Evolutionary conservation across 257 asterid species (phyloP), one percentile per base, ranked within the genome.

Genomic region (Gentiana straminea): DNA sequence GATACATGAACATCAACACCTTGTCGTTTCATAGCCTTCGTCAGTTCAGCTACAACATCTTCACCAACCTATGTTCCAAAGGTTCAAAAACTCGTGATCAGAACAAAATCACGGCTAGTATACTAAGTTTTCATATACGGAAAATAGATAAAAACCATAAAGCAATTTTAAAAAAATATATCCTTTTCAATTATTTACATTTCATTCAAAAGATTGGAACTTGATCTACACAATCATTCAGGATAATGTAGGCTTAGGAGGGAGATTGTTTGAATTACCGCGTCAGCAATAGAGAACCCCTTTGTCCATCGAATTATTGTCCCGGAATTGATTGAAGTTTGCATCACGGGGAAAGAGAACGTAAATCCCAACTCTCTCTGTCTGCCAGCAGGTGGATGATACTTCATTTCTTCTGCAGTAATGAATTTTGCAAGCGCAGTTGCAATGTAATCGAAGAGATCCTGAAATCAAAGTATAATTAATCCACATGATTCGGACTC

Each of bases 341-440:
- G 95, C 95, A 84, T 72, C 60, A 79, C 83, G 5, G 94, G 91
- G 71, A 86, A 86, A 3, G 95, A 84, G 76, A 86, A 86, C 51
- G 95, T 86, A 80, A 83, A 83, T 3, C 95, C 94, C 64, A 86
- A 49, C 51, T 83, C 94, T 73, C 94, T 79, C 63, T 77, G 73
- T 70, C 68, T 72, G 35, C 78, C 86, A 15, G 80, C 65, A 57
- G 92, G 88, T 60, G 72, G 88, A 49, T 71, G 73, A 60, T 63
- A 80, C 62, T 46, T 59, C 68, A 70, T 62, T 53, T 78, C 94
- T 69, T 79, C 89, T 35, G 74, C 84, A 44, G 57, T 79, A 63
- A 80, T 79, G 65, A 85, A 85, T 35, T 33, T 57, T 9, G 84
- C 84, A 56, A 85, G 92, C 65, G 74, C 77, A 56, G 78, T 79